phyloP scores from a whole-genome alignment of 176 grass and related monocot genomes.

The Saccharum officinarum region DNA sequence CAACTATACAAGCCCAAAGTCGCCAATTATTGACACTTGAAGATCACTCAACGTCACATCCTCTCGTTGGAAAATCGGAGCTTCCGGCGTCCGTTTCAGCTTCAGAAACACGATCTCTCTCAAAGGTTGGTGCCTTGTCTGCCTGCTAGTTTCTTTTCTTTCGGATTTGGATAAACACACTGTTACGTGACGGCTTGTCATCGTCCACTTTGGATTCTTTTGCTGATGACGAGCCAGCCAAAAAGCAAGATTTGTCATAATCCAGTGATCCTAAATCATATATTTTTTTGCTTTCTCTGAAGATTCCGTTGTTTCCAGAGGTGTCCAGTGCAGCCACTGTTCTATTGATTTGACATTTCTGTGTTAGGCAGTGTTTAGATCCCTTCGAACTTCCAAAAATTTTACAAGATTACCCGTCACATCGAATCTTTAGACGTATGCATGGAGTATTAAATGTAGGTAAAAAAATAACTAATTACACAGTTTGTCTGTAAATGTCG shows the following conservation, averaged over 20 bases:
- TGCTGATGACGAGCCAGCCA: not conserved
- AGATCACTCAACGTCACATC: not conserved
- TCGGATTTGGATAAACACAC: not conserved
- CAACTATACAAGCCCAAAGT: no score
- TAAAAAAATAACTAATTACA: no score
- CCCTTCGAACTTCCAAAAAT: no score
- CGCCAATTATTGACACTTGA: conserved; percentile 17
- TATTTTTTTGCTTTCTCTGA: not conserved
- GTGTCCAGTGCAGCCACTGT: not conserved
- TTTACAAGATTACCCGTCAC: no score
- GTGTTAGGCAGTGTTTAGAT: no score
- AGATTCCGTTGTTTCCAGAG: conserved; percentile 6
- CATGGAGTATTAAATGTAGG: no score
- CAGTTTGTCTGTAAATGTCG: no score
- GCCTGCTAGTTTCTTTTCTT: not conserved
- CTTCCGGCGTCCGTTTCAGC: not conserved
- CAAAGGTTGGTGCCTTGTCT: conserved; percentile 23
- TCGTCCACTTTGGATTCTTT: not conserved
- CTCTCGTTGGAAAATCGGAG: conserved; percentile 7
- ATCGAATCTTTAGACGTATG: no score
- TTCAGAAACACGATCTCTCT: conserved; percentile 26
- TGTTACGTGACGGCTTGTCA: conserved; percentile 17
- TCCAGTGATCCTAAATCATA: not conserved
- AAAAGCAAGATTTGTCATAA: conserved; percentile 20
- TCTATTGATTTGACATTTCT: not conserved